Base-by-base conservation (phyloP, 2,329 filamentous ascomycete genomes). In the Colletotrichum agaves region DNA sequence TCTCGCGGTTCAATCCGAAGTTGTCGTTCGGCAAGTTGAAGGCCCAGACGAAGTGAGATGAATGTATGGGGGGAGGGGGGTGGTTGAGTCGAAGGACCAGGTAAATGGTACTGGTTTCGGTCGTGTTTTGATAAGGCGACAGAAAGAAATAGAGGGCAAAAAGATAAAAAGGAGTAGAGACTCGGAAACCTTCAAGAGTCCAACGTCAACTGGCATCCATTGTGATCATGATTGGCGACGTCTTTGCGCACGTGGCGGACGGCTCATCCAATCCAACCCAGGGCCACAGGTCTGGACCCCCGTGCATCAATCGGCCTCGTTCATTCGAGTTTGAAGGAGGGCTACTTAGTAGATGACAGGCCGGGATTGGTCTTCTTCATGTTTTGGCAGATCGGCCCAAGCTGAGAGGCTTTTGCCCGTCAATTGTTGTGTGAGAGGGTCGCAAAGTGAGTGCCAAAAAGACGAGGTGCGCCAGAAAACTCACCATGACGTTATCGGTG, bases 11-110 rank as follows among this genome's bases (percentile, higher is more conserved):
- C 17, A 21, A 67, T 2, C 73, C 75, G 15, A 67, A 46, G 0
- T 27, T 76, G 11, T 72, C 73, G 6, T 73, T 75, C 19, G 70
- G 71, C 17, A 71, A 72, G 31, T 21, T 75, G n/a, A 76, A 75
- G 56, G 44, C 52, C 17, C 27, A 21, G 60, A 44, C 37, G 12
- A 27, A 13, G 7, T 50, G 21, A 17, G n/a, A 13, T 13, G 0
- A 8, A 23, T 15, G 27, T 15, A 1, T 37, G 15, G 12, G n/a
- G n/a, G n/a, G n/a, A n/a, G n/a, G 13, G 31, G 56, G 8, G 56
- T 21, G 15, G 19, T 33, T 5, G 44, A 5, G 58, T 52, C 15
- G 17, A 41, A 5, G 13, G 5, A 13, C 33, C 13, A 13, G 49
- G 1, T 44, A 23, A 10, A 6, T 13, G 31, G 47, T n/a, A 11